Evolutionary conservation across 1,284 basidiomycete genomes (phyloP), one percentile per base, ranked within the genome.

Genomic region (Irpex rosettiformis): DNA sequence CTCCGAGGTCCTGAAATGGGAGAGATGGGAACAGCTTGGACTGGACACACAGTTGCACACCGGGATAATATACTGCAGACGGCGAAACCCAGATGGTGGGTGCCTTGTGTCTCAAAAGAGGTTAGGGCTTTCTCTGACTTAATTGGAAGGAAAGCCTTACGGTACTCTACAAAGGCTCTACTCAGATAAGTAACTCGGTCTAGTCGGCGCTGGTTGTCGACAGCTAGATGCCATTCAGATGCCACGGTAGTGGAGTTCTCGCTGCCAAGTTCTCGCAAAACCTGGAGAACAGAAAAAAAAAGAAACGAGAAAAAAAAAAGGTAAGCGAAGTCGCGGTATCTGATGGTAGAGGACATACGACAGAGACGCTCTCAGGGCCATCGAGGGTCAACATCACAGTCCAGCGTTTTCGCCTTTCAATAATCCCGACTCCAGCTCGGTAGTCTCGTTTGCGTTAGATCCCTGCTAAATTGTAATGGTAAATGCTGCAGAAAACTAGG

Each of bases 21-120:
- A 13, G 43, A 40, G 52, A 52, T 47, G 57, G 29, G 47, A 40
- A 45, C 55, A 48, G 48, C 55, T 56, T 56, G 55, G 33, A 30
- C 25, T n/a, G 47, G 21, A 6, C 18, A 13, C 11, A n/a, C 22
- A 18, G 13, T 27, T 24, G 28, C 18, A 13, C 55, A 13, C 16
- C 48, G 45, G 28, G 25, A 18, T 49, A 49, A 58, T 58, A 58
- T 58, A 58, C 52, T 43, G 18, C 25, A 56, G 30, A 49, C 21
- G 45, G 55, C 24, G 24, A 51, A n/a, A 51, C 28, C 48, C 48
- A 28, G 16, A 29, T 29, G 48, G 48, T 29, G 48, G 48, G 48
- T 29, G 7, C 48, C 24, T 51, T 51, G 27, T 51, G 25, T 8
- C 48, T 51, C 24, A 51, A 51, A 51, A 25, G 27, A 29, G 48